Base-by-base conservation (phyloP, 139 green algal genomes). In the Astrephomene gubernaculifera region DNA sequence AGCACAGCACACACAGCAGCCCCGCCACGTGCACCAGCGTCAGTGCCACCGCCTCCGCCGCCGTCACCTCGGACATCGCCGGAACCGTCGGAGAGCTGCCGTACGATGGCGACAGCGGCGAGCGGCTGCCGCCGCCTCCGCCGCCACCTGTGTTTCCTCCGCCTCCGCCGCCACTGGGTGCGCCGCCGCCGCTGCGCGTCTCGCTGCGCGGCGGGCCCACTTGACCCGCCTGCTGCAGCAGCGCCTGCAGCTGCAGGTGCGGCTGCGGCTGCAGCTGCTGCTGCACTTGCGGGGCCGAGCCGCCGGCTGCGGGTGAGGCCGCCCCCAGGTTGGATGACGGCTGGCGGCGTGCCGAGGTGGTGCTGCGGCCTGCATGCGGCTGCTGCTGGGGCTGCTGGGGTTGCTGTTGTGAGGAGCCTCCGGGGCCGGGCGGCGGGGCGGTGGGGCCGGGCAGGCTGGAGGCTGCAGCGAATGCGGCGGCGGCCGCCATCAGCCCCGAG, bases 1-100 rank as follows among this genome's bases (percentile, higher is more conserved):
- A 84, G 63, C 43, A 64, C 61, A 84, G 78, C 43, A 74, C 78
- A 21, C 78, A 63, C 78, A 84, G 64, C 78, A 84, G 78, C 24
- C 78, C 78, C 12, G 61, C 78, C 22, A 71, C 78, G 78, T 84
- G 61, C 17, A 29, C 60, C 60, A 84, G 61, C 31, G 78, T 84
- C 63, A 44, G 41, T n/a, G 60, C 78, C 78, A 84, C 43, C 6
- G 78, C 78, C 64, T 84, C 78, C 41, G 78, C 60, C 39, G 41
- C 24, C 0, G 60, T 63, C 2, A 24, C 27, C 0, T 4, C 61
- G 2, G 33, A 29, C 60, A n/a, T 19, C 60, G 39, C 43, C 5
- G n/a, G 60, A 1, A 27, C 38, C 38, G 65, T 6, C 65, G 2
- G 7, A 14, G 43, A 44, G n/a, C 8, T 45, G n/a, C 45, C 44